Evolutionary conservation across 306 rosid genomes (phyloP).

Genomic region (Purshia tridentata): DNA sequence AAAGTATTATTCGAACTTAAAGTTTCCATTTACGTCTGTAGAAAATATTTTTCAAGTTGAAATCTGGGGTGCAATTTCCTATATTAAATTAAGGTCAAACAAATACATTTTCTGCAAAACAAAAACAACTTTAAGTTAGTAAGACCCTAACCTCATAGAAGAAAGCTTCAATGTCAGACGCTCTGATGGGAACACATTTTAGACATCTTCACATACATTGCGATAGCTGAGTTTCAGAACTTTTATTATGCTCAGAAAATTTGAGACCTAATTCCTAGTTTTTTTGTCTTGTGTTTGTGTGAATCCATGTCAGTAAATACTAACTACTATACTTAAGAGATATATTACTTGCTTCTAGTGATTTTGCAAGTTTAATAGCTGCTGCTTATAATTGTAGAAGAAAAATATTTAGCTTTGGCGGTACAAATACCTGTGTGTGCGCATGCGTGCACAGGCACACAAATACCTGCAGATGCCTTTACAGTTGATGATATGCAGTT

Average conservation of each 20-base stretch:
- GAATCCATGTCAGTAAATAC: not conserved
- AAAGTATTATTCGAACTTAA: slow-evolving; percentile 2
- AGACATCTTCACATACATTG: not conserved
- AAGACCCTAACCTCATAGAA: not conserved
- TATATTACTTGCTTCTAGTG: not conserved
- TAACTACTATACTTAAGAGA: not conserved
- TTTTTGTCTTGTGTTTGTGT: not conserved
- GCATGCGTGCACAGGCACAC: not conserved
- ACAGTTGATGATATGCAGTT: not conserved
- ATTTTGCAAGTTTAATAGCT: not conserved
- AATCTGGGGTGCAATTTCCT: slow-evolving; percentile 1
- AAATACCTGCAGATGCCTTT: not conserved
- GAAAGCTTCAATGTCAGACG: not conserved
- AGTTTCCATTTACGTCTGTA: not conserved
- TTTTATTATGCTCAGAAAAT: not conserved
- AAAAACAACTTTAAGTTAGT: not conserved
- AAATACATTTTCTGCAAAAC: not conserved
- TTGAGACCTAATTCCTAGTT: not conserved
- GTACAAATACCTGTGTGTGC: not conserved
- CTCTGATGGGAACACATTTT: not conserved
- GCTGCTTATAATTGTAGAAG: not conserved
- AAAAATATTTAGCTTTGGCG: not conserved
- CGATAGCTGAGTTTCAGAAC: not conserved
- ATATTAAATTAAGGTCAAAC: not conserved
- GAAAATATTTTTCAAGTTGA: not conserved